Evolutionary conservation across 805 yeast genomes (phyloP).

Genomic region (Candida dajiaensis): DNA sequence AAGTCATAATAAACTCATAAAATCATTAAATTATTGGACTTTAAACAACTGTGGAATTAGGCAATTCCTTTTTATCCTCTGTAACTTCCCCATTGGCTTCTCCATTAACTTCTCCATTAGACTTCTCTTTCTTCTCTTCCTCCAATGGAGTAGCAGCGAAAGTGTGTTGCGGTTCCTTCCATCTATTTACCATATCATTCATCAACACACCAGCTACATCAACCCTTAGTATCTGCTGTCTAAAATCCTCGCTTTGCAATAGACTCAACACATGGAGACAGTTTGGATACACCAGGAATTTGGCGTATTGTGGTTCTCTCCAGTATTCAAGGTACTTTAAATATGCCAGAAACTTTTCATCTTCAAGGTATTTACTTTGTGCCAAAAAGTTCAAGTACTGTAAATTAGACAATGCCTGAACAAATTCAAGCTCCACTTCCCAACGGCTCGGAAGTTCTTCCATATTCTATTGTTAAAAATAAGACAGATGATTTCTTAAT

Average conservation of each 20-base stretch:
- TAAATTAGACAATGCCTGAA: constrained; percentile 85
- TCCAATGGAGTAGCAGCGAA: constrained; percentile 23
- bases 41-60: not conserved
- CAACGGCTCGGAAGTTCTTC: constrained; percentile 61
- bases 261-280: constrained; percentile 67
- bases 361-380: constrained; percentile 71
- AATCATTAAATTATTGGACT: too few relatives aligned
- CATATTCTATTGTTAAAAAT: too few relatives aligned
- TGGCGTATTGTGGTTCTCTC: constrained; percentile 66
- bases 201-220: constrained; percentile 53
- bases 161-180: constrained; percentile 32
- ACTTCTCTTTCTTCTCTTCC: not conserved
- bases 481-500: too few relatives aligned
- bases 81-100: too few relatives aligned
- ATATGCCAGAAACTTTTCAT: constrained; percentile 67
- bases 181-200: constrained; percentile 73
- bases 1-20: too few relatives aligned
- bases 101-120: not conserved
- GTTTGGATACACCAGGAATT: constrained; percentile 76
- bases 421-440: constrained; percentile 80
- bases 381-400: constrained; percentile 84
- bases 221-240: constrained; percentile 49
- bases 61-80: not conserved
- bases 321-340: constrained; percentile 81
- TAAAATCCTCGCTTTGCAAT: constrained; percentile 43